Conservation (phyloP, 768 basidiomycete species). For the Mycena pura region DNA sequence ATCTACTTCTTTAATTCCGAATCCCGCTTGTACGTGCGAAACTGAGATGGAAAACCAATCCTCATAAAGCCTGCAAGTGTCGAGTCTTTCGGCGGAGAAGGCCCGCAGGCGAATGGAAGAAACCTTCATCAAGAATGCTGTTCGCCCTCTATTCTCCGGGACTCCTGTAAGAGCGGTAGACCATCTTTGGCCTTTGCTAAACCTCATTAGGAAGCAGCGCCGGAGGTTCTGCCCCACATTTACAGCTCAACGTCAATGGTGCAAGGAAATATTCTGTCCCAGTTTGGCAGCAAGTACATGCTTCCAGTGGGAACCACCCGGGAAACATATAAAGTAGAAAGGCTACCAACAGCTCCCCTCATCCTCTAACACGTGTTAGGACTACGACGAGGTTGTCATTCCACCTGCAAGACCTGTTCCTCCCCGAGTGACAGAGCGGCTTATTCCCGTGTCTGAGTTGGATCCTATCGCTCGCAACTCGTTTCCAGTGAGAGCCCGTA, state of each 20-base stretch:
- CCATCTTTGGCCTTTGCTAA: neutral
- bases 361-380: slow-evolving; percentile 47
- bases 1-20: neutral
- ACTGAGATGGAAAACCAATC: neutral
- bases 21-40: slow-evolving; percentile 5
- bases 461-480: slow-evolving; percentile 81
- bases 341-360: slow-evolving; percentile 6
- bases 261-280: slow-evolving; percentile 71
- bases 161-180: slow-evolving; percentile 49
- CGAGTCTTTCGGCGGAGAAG: slow-evolving; percentile 47
- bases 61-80: neutral
- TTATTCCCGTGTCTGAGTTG: slow-evolving; percentile 74
- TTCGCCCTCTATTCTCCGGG: slow-evolving; percentile 68
- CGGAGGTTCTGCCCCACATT: slow-evolving; percentile 84
- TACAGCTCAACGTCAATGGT: slow-evolving; percentile 72
- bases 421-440: slow-evolving; percentile 70
- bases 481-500: slow-evolving; percentile 71
- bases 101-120: slow-evolving; percentile 70
- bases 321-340: slow-evolving; percentile 64
- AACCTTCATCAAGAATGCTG: slow-evolving; percentile 63
- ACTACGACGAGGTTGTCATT: slow-evolving; percentile 87
- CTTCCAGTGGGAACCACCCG: slow-evolving; percentile 85
- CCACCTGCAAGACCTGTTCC: slow-evolving; percentile 86
- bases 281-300: slow-evolving; percentile 77
- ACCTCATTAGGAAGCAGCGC: slow-evolving; percentile 50